Evolutionary conservation across 1,139 yeast genomes (phyloP).

Genomic region (Zygotorulaspora mrakii): DNA sequence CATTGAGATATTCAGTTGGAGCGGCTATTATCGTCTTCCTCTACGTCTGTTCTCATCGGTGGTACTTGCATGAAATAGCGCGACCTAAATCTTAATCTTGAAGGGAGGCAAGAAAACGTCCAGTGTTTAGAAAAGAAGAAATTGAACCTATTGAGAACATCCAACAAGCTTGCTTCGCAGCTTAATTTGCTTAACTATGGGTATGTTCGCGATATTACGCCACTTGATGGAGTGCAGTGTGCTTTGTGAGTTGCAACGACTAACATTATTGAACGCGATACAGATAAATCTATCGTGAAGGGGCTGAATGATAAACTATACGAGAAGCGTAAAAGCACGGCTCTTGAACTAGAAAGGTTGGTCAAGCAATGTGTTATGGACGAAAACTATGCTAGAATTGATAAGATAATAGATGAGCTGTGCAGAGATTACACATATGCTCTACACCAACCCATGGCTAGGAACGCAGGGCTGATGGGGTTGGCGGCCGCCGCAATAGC

Average conservation of each 20-base stretch:
- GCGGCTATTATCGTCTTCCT: background rate
- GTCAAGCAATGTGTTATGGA: slow-evolving; percentile 69
- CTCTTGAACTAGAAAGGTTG: slow-evolving; percentile 78
- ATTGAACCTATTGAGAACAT: background rate
- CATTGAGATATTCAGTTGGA: no score
- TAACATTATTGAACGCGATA: slow-evolving; percentile 17
- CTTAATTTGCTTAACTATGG: slow-evolving; percentile 2
- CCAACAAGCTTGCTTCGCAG: background rate
- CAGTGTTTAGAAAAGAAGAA: background rate
- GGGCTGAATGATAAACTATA: slow-evolving; percentile 88
- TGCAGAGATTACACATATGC: slow-evolving; percentile 72
- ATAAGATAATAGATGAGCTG: slow-evolving; percentile 61
- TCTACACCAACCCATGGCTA: slow-evolving; percentile 69
- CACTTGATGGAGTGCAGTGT: no score
- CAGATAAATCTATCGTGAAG: slow-evolving; percentile 70
- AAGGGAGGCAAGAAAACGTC: background rate
- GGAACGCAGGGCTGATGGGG: slow-evolving; percentile 75
- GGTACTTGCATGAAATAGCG: background rate
- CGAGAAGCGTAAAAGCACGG: slow-evolving; percentile 93
- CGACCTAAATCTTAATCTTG: background rate
- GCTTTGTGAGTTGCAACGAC: no score
- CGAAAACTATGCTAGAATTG: slow-evolving; percentile 65
- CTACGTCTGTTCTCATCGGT: slow-evolving; percentile 1
- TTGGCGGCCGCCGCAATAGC: slow-evolving; percentile 78
- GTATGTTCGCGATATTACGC: no score